A percentile compares a stretch with the other conserved stretches of the same genome.
Evolutionary conservation across 371 early-diverging fungal genomes (phyloP).

Genomic region (Vavraia culicis): DNA sequence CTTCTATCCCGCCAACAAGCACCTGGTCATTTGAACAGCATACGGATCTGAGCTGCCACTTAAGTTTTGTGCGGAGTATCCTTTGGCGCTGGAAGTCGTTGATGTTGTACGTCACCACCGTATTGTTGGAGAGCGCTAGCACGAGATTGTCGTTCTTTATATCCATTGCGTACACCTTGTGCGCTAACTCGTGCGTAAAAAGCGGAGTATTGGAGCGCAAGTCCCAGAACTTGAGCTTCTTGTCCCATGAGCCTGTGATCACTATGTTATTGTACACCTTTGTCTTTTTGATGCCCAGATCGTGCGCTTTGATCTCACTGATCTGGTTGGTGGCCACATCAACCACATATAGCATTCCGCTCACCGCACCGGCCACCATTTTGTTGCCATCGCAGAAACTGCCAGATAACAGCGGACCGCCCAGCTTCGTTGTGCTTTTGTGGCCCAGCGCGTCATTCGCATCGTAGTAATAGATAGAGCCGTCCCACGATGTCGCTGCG

Average conservation of each 20-base stretch:
- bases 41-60: conserved; percentile 32
- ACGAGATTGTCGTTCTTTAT: conserved; percentile 50
- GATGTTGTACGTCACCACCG: conserved; percentile 54
- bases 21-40: conserved; percentile 18
- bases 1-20: conserved; percentile 38
- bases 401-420: conserved; percentile 35
- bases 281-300: conserved; percentile 27
- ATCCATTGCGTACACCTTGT: conserved; percentile 71
- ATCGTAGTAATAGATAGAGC: conserved; percentile 34
- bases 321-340: conserved; percentile 20
- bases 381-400: conserved; percentile 26
- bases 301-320: conserved; percentile 26
- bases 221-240: conserved; percentile 73
- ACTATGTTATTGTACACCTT: conserved; percentile 45
- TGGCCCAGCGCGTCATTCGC: conserved; percentile 5
- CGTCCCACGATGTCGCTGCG: conserved; percentile 40
- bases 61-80: conserved; percentile 21
- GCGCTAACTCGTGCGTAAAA: conserved; percentile 53
- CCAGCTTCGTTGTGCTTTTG: conserved; percentile 6
- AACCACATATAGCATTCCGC: conserved; percentile 30
- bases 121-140: conserved; percentile 56
- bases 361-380: conserved; percentile 31
- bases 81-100: conserved; percentile 14
- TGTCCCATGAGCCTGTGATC: conserved; percentile 82
- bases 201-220: conserved; percentile 50